Conservation (phyloP, 2,329 filamentous ascomycete species). For the Exophiala phaeomuriformis region DNA sequence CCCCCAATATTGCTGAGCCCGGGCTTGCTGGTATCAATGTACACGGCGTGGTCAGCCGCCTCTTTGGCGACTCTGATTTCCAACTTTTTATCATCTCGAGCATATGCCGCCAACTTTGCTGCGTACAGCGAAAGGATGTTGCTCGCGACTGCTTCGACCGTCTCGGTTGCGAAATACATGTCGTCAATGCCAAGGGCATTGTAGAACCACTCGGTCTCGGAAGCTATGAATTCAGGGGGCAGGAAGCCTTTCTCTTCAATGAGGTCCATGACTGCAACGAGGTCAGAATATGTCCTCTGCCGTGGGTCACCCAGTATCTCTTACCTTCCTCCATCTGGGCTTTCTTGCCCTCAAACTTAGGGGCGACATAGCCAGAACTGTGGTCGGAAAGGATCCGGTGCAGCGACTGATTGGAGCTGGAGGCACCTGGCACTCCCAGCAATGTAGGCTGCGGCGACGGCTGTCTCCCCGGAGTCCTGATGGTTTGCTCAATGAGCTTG, state of each 20-base stretch:
- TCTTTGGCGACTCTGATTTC: constrained; percentile 97
- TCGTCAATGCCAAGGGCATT: constrained; percentile 95
- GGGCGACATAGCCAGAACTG: constrained; percentile 88
- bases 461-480: constrained; percentile 51
- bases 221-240: constrained; percentile 70
- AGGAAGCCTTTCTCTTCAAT: constrained; percentile 79
- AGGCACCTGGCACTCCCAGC: constrained; percentile 60
- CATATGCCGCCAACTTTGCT: constrained; percentile 89
- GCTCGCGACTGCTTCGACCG: constrained; percentile 76
- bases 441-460: constrained; percentile 87
- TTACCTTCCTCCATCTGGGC: constrained; percentile 78
- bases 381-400: constrained; percentile 76
- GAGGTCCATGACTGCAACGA: constrained; percentile 63
- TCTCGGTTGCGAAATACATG: constrained; percentile 93
- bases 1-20: constrained; percentile 69
- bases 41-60: constrained; percentile 87
- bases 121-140: constrained; percentile 96
- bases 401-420: constrained; percentile 39
- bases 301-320: constrained; percentile 29
- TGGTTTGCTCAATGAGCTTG: constrained; percentile 52
- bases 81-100: constrained; percentile 84
- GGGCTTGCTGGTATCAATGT: constrained; percentile 94
- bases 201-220: constrained; percentile 94
- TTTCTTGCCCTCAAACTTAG: constrained; percentile 85
- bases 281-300: constrained; percentile 25